Percentiles rank a stretch among this genome's conserved stretches.
These are phyloP conservation scores for Vachellia pachyceras DNA, from an alignment of 306 rosid genomes.

Conservation along the genomic window DNA sequence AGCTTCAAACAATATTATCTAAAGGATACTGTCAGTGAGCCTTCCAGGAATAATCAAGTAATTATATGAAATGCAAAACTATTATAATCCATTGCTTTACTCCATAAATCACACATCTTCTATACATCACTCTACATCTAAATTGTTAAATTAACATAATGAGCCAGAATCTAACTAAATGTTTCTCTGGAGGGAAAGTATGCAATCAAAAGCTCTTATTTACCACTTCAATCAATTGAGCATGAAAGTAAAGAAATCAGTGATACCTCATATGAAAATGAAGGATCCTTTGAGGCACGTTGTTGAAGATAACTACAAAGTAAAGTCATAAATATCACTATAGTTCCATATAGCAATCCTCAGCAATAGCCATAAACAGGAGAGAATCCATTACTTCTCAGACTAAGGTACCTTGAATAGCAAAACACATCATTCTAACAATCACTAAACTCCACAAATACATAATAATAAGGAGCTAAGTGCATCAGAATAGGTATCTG, in stretches of 20 bases:
- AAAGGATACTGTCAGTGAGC: background rate
- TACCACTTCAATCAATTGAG: background rate
- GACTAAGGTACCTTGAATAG: background rate
- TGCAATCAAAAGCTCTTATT: background rate
- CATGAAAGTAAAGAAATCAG: conserved; percentile 24
- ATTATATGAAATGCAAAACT: background rate
- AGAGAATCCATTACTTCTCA: conserved; percentile 21
- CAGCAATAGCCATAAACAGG: conserved; percentile 33
- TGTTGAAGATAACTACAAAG: conserved; percentile 86
- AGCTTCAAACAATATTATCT: background rate
- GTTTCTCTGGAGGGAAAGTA: background rate
- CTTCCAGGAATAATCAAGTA: background rate
- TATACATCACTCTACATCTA: background rate
- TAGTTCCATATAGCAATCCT: conserved; percentile 5
- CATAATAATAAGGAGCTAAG: background rate
- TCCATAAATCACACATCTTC: background rate
- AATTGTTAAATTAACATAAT: conserved; percentile 1
- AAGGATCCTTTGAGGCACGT: conserved; percentile 75
- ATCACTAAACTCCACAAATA: conserved; percentile 24
- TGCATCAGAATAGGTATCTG: background rate
- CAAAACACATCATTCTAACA: conserved; percentile 1
- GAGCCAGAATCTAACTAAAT: conserved; percentile 35
- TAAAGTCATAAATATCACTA: conserved; percentile 34
- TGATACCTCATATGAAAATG: conserved; percentile 88
- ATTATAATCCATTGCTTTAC: conserved; percentile 17